Conservation (phyloP, 192 early-diverging fungal genomes). For the Coemansia sp. region DNA sequence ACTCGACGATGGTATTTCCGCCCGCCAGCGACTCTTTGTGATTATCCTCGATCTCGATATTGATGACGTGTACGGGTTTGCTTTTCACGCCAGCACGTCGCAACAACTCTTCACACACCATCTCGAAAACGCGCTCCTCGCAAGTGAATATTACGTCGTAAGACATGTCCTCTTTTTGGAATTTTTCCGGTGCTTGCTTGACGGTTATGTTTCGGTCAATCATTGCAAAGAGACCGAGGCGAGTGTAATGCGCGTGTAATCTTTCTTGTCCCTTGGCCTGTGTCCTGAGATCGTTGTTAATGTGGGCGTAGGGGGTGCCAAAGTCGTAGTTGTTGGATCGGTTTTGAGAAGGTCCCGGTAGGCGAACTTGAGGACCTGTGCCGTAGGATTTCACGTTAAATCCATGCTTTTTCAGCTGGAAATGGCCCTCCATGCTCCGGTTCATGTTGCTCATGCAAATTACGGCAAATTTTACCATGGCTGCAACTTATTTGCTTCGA, state of each 20-base stretch:
- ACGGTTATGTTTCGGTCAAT: slow-evolving; percentile 93
- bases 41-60: slow-evolving; percentile 96
- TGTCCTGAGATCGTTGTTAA: slow-evolving; percentile 74
- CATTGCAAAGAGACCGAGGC: slow-evolving; percentile 88
- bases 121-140: slow-evolving; percentile 93
- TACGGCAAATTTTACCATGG: slow-evolving; percentile 84
- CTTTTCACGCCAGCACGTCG: slow-evolving; percentile 67
- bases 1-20: slow-evolving; percentile 77
- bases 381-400: slow-evolving; percentile 88
- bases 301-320: slow-evolving; percentile 90
- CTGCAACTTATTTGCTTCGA: not conserved
- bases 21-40: slow-evolving; percentile 84
- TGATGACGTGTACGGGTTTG: slow-evolving; percentile 86
- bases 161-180: slow-evolving; percentile 68
- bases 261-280: slow-evolving; percentile 60
- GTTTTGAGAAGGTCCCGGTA: slow-evolving; percentile 83
- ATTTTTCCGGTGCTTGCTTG: slow-evolving; percentile 86
- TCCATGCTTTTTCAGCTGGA: slow-evolving; percentile 69
- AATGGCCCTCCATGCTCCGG: slow-evolving; percentile 94
- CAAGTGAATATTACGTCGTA: slow-evolving; percentile 97
- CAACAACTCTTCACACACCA: slow-evolving; percentile 87
- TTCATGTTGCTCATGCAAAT: slow-evolving; percentile 98
- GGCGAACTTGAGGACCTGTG: slow-evolving; percentile 85
- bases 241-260: slow-evolving; percentile 57
- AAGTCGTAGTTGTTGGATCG: slow-evolving; percentile 92